Evolutionary conservation across 2,329 filamentous ascomycete genomes (phyloP).

Genomic region (Cladorrhinum sp.): DNA sequence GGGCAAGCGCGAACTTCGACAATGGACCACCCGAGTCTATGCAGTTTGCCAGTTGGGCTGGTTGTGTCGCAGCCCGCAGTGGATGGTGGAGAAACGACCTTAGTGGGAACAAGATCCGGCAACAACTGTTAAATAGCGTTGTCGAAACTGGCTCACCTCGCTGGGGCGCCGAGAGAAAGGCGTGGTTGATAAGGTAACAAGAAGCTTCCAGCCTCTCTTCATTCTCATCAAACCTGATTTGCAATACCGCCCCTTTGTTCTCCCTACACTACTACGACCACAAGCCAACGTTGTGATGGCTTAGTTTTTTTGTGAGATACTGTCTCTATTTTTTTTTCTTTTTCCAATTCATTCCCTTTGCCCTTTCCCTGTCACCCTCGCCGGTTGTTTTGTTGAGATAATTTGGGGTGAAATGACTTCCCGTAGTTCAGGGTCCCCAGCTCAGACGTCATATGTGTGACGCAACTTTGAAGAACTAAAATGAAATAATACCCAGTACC

Average conservation of each 20-base stretch:
- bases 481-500: neutral
- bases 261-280: neutral
- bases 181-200: neutral
- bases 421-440: conserved; percentile 5
- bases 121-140: conserved; percentile 8
- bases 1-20: neutral
- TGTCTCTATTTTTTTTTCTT: neutral
- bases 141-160: conserved; percentile 5
- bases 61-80: neutral
- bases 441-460: conserved; percentile 6
- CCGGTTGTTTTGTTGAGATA: neutral
- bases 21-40: neutral
- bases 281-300: too few species aligned
- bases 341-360: neutral
- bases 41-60: neutral
- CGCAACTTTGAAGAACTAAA: neutral
- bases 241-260: neutral
- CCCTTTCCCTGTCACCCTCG: neutral
- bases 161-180: neutral
- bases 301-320: too few species aligned
- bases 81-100: neutral
- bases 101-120: conserved; percentile 2
- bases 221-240: neutral
- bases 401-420: neutral
- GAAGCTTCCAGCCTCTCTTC: neutral